These are phyloP conservation scores for Clonostachys chloroleuca DNA, from an alignment of 2,329 filamentous ascomycete species.

Conservation along the genomic window DNA sequence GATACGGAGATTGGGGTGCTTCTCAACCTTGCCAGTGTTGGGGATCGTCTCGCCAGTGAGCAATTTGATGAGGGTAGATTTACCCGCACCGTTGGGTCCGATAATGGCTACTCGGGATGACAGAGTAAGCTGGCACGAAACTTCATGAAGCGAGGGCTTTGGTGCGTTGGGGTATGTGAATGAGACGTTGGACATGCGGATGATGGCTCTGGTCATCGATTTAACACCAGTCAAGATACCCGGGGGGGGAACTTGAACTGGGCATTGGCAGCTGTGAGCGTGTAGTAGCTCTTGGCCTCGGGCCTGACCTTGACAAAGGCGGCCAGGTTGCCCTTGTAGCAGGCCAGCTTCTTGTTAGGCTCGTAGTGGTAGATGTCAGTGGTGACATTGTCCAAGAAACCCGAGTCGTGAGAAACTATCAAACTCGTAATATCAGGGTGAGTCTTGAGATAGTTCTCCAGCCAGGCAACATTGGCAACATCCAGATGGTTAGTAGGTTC, in stretches of 20 bases:
- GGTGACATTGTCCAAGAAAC: slow-evolving; percentile 94
- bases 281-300: slow-evolving; percentile 98
- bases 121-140: slow-evolving; percentile 81
- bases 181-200: slow-evolving; percentile 87
- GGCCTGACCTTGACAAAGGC: slow-evolving; percentile 86
- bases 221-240: slow-evolving; percentile 95
- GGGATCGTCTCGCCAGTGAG: slow-evolving; percentile 90
- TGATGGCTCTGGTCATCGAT: slow-evolving; percentile 87
- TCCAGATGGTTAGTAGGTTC: slow-evolving; percentile 99
- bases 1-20: slow-evolving; percentile 97
- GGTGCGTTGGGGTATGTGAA: slow-evolving; percentile 89
- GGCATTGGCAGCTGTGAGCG: slow-evolving; percentile 78
- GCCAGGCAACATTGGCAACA: slow-evolving; percentile 92
- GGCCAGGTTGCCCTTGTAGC: slow-evolving; percentile 78
- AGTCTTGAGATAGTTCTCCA: slow-evolving; percentile 91
- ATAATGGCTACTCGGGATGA: slow-evolving; percentile 96
- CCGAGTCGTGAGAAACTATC: slow-evolving; percentile 98
- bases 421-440: slow-evolving; percentile 95
- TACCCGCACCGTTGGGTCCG: slow-evolving; percentile 94
- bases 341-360: slow-evolving; percentile 84
- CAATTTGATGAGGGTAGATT: slow-evolving; percentile 96
- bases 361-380: slow-evolving; percentile 99
- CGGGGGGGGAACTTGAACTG: slow-evolving; percentile 98
- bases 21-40: slow-evolving; percentile 82
- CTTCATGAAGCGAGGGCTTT: slow-evolving; percentile 84